Evolutionary conservation across 2,329 filamentous ascomycete species (phyloP).

Genomic region (Xylaria hypoxylon): DNA sequence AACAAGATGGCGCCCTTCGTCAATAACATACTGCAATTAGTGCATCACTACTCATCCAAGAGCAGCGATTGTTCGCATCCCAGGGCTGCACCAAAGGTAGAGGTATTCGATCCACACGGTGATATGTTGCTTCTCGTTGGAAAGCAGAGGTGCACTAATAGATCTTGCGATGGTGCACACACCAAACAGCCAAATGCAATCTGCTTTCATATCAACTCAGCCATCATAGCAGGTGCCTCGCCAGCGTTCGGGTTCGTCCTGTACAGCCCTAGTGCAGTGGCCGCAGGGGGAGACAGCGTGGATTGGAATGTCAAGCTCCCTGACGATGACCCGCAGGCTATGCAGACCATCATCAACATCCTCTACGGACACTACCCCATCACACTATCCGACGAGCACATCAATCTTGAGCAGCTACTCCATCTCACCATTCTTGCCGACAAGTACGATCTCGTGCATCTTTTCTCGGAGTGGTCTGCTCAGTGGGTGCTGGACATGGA

Average conservation of each 20-base stretch:
- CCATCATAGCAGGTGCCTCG: constrained; percentile 24
- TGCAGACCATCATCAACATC: constrained; percentile 33
- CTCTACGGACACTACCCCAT: constrained; percentile 30
- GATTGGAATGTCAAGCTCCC: constrained; percentile 30
- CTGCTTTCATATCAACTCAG: constrained; percentile 26
- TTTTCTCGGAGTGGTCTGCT: constrained; percentile 22
- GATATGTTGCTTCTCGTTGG: constrained; percentile 37
- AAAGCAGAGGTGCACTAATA: constrained; percentile 19
- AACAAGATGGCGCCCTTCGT: constrained; percentile 22
- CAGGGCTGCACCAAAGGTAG: neutral
- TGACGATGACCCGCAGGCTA: constrained; percentile 33
- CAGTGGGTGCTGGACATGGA: constrained; percentile 34
- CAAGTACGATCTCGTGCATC: constrained; percentile 35
- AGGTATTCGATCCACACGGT: constrained; percentile 8
- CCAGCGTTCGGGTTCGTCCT: constrained; percentile 28
- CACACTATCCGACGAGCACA: neutral
- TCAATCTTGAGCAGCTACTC: constrained; percentile 25
- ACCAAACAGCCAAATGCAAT: constrained; percentile 7
- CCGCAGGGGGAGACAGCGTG: neutral
- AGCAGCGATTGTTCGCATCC: constrained; percentile 21
- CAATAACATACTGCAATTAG: neutral
- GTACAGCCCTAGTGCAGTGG: constrained; percentile 22
- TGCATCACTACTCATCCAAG: constrained; percentile 2
- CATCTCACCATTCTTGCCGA: constrained; percentile 32
- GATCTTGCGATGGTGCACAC: neutral